These are phyloP conservation scores for Clarkia xantiana DNA, from an alignment of 345 rosid genomes.

Conservation along the genomic window DNA sequence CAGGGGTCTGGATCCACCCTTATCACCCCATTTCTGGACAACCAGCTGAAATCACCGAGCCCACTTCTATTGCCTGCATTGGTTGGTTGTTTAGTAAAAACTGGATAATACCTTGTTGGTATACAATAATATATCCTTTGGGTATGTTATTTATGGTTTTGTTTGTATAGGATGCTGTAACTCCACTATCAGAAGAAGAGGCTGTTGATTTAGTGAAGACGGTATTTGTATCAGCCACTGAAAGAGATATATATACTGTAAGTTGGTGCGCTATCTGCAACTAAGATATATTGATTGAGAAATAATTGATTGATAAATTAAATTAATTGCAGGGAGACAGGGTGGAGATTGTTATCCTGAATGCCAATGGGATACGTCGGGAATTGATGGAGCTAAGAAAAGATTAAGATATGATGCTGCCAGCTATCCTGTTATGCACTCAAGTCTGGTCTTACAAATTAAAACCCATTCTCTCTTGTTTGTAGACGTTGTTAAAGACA, in stretches of 20 bases:
- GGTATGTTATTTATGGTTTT: background rate
- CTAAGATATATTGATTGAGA: background rate
- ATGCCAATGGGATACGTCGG: conserved; percentile 50
- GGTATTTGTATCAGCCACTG: conserved; percentile 86
- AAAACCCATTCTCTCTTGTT: too few species aligned
- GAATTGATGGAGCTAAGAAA: conserved; percentile 74
- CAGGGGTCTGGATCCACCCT: conserved; percentile 92
- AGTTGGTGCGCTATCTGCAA: conserved; percentile 14
- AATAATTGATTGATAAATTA: background rate
- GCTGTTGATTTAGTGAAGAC: conserved; percentile 89
- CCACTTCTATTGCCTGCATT: conserved; percentile 77
- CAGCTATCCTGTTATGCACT: too few species aligned
- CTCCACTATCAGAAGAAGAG: conserved; percentile 79
- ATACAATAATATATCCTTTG: too few species aligned
- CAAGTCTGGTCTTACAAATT: too few species aligned
- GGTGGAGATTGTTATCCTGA: conserved; percentile 65
- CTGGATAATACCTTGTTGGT: too few species aligned
- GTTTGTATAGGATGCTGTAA: conserved; percentile 60
- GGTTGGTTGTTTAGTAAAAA: conserved; percentile 29
- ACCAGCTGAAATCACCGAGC: conserved; percentile 92
- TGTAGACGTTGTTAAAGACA: too few species aligned
- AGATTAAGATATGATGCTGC: conserved; percentile 27
- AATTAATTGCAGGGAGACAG: conserved; percentile 55
- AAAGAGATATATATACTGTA: conserved; percentile 94
- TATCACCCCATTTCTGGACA: conserved; percentile 91